Conservation (phyloP, 208 protist genomes). For the Spongospora subterranea region DNA sequence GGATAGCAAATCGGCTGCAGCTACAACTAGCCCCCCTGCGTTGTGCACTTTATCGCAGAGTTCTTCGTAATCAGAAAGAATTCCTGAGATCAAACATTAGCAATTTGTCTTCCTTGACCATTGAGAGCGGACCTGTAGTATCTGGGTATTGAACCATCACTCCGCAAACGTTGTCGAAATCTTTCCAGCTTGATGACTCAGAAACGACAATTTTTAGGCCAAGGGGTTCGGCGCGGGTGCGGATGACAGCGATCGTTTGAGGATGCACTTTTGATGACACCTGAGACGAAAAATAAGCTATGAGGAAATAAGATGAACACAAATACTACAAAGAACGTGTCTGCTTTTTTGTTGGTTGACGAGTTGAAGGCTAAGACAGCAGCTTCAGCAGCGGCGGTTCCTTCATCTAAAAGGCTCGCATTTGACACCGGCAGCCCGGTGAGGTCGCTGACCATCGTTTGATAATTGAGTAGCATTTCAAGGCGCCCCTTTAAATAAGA, state of each 20-base stretch:
- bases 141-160: slow-evolving; percentile 91
- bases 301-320: background rate
- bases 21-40: slow-evolving; percentile 63
- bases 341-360: slow-evolving; percentile 67
- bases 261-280: slow-evolving; percentile 73
- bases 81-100: background rate
- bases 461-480: slow-evolving; percentile 95
- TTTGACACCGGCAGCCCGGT: slow-evolving; percentile 92
- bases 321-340: slow-evolving; percentile 85
- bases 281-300: slow-evolving; percentile 43
- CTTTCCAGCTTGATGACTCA: slow-evolving; percentile 70
- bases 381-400: slow-evolving; percentile 75
- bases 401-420: slow-evolving; percentile 94
- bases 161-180: slow-evolving; percentile 75
- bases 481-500: slow-evolving; percentile 89
- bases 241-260: slow-evolving; percentile 79
- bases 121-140: slow-evolving; percentile 80
- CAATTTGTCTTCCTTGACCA: background rate
- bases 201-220: slow-evolving; percentile 86
- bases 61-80: background rate
- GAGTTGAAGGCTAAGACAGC: slow-evolving; percentile 77
- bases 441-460: slow-evolving; percentile 93
- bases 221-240: slow-evolving; percentile 79
- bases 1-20: slow-evolving; percentile 89
- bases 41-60: background rate